These are phyloP conservation scores for Picochlorum sp. DNA, from an alignment of 139 green algal genomes.

Conservation along the genomic window DNA sequence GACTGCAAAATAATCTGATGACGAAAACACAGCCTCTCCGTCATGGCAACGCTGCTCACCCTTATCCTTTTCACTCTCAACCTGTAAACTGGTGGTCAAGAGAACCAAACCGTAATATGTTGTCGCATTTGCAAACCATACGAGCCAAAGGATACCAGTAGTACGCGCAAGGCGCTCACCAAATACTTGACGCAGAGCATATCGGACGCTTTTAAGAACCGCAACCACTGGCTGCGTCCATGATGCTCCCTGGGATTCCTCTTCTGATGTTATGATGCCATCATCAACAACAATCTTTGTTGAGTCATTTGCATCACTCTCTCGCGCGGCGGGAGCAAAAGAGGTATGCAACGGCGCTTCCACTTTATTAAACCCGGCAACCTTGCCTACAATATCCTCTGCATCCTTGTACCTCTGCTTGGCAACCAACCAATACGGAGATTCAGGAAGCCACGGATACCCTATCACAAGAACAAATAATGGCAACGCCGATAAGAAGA, in stretches of 20 bases:
- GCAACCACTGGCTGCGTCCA: not conserved
- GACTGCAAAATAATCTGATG: constrained; percentile 31
- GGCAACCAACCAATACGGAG: constrained; percentile 48
- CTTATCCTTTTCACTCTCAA: constrained; percentile 4
- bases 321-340: not conserved
- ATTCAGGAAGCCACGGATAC: constrained; percentile 66
- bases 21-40: constrained; percentile 12
- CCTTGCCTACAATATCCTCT: constrained; percentile 33
- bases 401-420: constrained; percentile 31
- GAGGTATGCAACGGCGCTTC: not conserved
- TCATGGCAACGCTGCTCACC: constrained; percentile 7
- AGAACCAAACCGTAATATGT: constrained; percentile 75
- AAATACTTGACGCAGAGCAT: constrained; percentile 11
- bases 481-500: constrained; percentile 40
- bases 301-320: too few species aligned
- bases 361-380: constrained; percentile 39
- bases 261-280: too few species aligned
- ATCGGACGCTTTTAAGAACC: not conserved
- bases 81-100: constrained; percentile 52
- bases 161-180: constrained; percentile 24
- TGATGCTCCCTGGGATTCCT: too few species aligned
- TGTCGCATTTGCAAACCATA: constrained; percentile 60
- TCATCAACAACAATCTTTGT: too few species aligned
- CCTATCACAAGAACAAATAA: constrained; percentile 42
- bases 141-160: constrained; percentile 53